Evolutionary conservation across 345 rosid species (phyloP).

Genomic region (Ceriops zippeliana): DNA sequence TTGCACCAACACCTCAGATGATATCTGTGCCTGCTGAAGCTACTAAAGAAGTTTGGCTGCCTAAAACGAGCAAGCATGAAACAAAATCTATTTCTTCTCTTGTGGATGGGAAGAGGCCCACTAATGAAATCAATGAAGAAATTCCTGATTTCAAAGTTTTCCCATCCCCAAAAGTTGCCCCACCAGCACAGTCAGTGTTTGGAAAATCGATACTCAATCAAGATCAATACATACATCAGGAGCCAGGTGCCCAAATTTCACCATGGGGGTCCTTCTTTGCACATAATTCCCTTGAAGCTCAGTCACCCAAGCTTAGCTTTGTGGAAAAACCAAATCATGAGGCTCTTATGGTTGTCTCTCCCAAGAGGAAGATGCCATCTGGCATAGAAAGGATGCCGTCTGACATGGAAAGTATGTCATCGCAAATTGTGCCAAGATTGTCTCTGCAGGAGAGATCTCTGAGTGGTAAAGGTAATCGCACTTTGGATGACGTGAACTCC

Average conservation of each 20-base stretch:
- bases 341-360: slow-evolving; percentile 24
- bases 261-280: slow-evolving; percentile 36
- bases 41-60: slow-evolving; percentile 31
- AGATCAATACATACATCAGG: slow-evolving; percentile 28
- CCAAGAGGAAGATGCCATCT: slow-evolving; percentile 35
- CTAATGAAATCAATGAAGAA: slow-evolving; percentile 39
- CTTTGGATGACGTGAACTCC: slow-evolving; percentile 28
- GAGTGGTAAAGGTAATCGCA: slow-evolving; percentile 20
- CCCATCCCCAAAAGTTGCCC: slow-evolving; percentile 37
- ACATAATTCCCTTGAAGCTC: slow-evolving; percentile 36
- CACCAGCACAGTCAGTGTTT: slow-evolving; percentile 23
- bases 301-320: slow-evolving; percentile 29
- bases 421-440: slow-evolving; percentile 34
- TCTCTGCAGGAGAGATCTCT: slow-evolving; percentile 37
- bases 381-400: slow-evolving; percentile 32
- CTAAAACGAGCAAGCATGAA: slow-evolving; percentile 27
- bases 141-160: slow-evolving; percentile 37
- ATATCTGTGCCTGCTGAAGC: slow-evolving; percentile 31
- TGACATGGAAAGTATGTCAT: slow-evolving; percentile 30
- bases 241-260: slow-evolving; percentile 27
- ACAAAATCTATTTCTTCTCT: slow-evolving; percentile 23
- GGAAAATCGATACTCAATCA: slow-evolving; percentile 31
- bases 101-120: slow-evolving; percentile 31
- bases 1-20: slow-evolving; percentile 35
- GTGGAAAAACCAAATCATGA: slow-evolving; percentile 35